These are phyloP conservation scores for Pulveroboletus sp. DNA, from an alignment of 768 basidiomycete species.

Conservation along the genomic window DNA sequence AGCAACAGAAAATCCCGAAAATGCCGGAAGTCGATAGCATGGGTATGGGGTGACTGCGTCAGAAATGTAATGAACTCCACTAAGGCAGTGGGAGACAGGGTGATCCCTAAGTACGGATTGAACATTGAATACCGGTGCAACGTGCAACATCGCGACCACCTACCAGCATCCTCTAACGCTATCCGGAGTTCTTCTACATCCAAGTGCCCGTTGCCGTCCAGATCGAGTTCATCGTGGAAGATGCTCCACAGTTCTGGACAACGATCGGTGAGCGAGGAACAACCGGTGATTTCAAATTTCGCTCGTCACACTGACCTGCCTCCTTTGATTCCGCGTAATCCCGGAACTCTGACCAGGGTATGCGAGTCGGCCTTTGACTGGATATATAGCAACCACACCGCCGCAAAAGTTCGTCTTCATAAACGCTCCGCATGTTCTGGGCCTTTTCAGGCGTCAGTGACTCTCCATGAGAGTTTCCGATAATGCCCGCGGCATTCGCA, in stretches of 20 bases:
- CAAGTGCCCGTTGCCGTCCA: constrained; percentile 82
- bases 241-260: constrained; percentile 83
- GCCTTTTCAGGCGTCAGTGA: constrained; percentile 51
- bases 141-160: constrained; percentile 21
- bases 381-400: constrained; percentile 45
- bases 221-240: constrained; percentile 86
- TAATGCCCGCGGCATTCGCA: constrained; percentile 21
- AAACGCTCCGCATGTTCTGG: constrained; percentile 60
- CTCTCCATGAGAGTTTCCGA: constrained; percentile 14
- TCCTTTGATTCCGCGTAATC: constrained; percentile 79
- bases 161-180: constrained; percentile 74
- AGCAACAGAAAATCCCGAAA: constrained; percentile 90
- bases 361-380: constrained; percentile 40
- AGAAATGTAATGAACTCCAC: constrained; percentile 79
- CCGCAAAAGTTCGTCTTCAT: constrained; percentile 71
- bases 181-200: constrained; percentile 58
- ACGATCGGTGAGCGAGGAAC: constrained; percentile 15
- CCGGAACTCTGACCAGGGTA: constrained; percentile 71
- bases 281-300: constrained; percentile 10
- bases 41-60: constrained; percentile 65
- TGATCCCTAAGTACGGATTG: constrained; percentile 52
- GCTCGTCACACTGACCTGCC: constrained; percentile 55
- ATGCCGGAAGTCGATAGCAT: constrained; percentile 72
- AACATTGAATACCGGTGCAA: constrained; percentile 15
- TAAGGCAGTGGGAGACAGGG: constrained; percentile 62